Conservation (phyloP, 495 filamentous ascomycete species). For the Daldinia concentrica region DNA sequence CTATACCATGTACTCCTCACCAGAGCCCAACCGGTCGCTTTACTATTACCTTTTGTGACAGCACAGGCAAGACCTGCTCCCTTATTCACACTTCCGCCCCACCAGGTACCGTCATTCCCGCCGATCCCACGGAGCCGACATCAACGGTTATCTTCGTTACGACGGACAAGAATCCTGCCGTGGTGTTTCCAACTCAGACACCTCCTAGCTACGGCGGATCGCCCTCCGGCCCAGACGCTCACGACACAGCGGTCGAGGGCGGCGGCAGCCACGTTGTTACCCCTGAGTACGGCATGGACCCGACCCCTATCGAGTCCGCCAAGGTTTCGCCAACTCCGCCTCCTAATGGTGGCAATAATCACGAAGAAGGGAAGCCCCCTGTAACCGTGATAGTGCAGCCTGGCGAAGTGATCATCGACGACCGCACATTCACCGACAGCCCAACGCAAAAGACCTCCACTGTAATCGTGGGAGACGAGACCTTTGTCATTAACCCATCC, state of each 20-base stretch:
- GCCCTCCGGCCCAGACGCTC: conserved; percentile 38
- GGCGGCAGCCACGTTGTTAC: conserved; percentile 24
- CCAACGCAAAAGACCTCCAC: conserved; percentile 47
- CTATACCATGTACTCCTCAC: conserved; percentile 46
- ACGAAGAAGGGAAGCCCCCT: conserved; percentile 20
- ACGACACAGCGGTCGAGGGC: conserved; percentile 31
- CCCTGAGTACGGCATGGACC: conserved; percentile 47
- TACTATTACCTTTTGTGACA: conserved; percentile 52
- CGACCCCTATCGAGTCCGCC: conserved; percentile 20
- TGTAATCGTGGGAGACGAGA: conserved; percentile 51
- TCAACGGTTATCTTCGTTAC: conserved; percentile 52
- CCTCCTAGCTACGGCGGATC: conserved; percentile 56
- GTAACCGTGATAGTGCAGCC: conserved; percentile 54
- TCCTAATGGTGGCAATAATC: conserved; percentile 1
- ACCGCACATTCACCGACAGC: conserved; percentile 53
- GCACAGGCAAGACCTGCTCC: conserved; percentile 39
- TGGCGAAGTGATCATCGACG: conserved; percentile 54
- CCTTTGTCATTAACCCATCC: conserved; percentile 57
- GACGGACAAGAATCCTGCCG: conserved; percentile 61
- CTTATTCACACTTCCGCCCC: conserved; percentile 40
- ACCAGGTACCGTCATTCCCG: conserved; percentile 29
- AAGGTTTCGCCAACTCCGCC: conserved; percentile 29
- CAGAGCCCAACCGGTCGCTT: conserved; percentile 42
- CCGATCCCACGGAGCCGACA: conserved; percentile 33
- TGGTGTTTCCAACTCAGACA: conserved; percentile 51